Conservation (phyloP, 169 alveolate genomes). For the Plasmodium chabaudi region DNA sequence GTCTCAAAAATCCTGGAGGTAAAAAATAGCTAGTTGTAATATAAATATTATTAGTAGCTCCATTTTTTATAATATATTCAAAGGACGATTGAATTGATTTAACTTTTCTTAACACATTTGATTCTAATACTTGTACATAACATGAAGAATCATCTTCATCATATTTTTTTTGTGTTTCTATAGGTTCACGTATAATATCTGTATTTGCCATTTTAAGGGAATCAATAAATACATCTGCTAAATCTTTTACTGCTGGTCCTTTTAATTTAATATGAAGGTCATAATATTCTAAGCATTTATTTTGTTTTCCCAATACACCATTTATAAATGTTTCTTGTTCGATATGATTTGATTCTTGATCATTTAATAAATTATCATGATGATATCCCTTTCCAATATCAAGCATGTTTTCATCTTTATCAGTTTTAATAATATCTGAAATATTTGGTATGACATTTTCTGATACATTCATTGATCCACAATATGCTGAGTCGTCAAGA, state of each 20-base stretch:
- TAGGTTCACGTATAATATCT: slow-evolving; percentile 24
- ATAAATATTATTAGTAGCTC: slow-evolving; percentile 78
- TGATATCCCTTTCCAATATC: background rate
- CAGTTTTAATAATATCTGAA: background rate
- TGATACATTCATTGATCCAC: slow-evolving; percentile 89
- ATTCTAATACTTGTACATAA: slow-evolving; percentile 85
- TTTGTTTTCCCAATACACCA: background rate
- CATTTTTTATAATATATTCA: slow-evolving; percentile 71
- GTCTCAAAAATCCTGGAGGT: slow-evolving; percentile 87
- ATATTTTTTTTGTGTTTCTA: slow-evolving; percentile 60
- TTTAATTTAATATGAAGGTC: slow-evolving; percentile 69
- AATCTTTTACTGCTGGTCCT: slow-evolving; percentile 83
- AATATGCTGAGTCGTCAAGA: slow-evolving; percentile 84
- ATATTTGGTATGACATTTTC: slow-evolving; percentile 31
- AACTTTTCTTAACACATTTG: slow-evolving; percentile 77
- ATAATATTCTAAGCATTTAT: slow-evolving; percentile 61
- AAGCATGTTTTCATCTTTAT: background rate
- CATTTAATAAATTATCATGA: background rate
- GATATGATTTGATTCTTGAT: background rate
- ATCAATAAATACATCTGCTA: slow-evolving; percentile 79
- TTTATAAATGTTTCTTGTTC: background rate
- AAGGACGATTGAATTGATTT: slow-evolving; percentile 79
- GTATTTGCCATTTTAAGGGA: slow-evolving; percentile 78
- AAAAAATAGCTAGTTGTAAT: slow-evolving; percentile 88
- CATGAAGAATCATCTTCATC: slow-evolving; percentile 70